These are phyloP conservation scores for Conoideocrella luteorostrata DNA, from an alignment of 2,329 filamentous ascomycete species.

Conservation along the genomic window DNA sequence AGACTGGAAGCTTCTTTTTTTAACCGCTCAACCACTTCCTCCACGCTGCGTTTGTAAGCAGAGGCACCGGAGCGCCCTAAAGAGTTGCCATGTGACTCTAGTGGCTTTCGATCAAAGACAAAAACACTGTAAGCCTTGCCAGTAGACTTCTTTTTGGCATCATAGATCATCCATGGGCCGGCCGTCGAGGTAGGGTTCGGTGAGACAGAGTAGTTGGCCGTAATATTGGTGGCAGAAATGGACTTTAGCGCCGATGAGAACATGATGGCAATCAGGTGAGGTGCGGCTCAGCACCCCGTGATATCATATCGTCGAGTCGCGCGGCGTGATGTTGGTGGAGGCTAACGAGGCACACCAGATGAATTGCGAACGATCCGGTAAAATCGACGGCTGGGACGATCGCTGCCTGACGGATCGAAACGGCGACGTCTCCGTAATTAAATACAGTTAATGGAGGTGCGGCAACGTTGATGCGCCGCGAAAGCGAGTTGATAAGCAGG, in stretches of 20 bases:
- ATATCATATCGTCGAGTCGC: slow-evolving; percentile 19
- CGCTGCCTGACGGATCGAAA: no score
- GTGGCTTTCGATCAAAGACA: slow-evolving; percentile 82
- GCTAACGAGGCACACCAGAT: no score
- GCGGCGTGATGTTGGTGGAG: neutral
- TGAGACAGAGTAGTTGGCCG: slow-evolving; percentile 81
- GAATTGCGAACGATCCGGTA: no score
- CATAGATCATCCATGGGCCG: slow-evolving; percentile 95
- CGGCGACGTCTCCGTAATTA: no score
- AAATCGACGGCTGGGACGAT: no score
- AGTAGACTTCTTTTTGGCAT: slow-evolving; percentile 93
- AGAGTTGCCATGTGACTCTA: slow-evolving; percentile 53
- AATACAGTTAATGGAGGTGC: no score
- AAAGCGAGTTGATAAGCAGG: no score
- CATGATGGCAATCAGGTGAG: slow-evolving; percentile 47
- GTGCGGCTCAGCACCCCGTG: slow-evolving; percentile 13
- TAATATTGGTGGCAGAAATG: slow-evolving; percentile 84
- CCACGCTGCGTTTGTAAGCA: slow-evolving; percentile 71
- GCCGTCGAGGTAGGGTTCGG: slow-evolving; percentile 69
- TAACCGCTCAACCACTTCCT: slow-evolving; percentile 84
- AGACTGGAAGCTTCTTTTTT: slow-evolving; percentile 89
- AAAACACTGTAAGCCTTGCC: slow-evolving; percentile 87
- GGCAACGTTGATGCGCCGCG: neutral
- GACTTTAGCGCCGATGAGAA: slow-evolving; percentile 92
- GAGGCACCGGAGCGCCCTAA: slow-evolving; percentile 43